Conservation (phyloP, 2,329 filamentous ascomycete species). For the Calcarisporium arbuscula region DNA sequence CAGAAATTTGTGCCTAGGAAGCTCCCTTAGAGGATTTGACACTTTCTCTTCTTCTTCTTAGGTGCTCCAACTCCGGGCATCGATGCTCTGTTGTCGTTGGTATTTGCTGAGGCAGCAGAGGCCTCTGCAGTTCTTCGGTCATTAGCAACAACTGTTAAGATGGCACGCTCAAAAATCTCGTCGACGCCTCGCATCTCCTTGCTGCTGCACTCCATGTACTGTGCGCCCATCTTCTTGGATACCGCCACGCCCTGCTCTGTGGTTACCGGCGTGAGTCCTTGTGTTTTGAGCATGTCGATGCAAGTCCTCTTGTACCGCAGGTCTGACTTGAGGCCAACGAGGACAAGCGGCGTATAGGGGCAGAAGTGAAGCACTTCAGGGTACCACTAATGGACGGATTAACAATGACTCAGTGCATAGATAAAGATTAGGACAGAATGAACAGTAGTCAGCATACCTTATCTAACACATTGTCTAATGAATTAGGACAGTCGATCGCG, state of each 20-base stretch:
- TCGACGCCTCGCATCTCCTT: constrained; percentile 96
- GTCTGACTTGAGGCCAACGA: constrained; percentile 95
- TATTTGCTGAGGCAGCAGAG: constrained; percentile 32
- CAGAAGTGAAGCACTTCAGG: constrained; percentile 99
- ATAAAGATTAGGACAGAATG: constrained; percentile 5
- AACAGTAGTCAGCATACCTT: constrained; percentile 81
- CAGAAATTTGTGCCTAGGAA: constrained; percentile 4
- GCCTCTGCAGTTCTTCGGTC: constrained; percentile 59
- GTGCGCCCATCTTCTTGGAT: constrained; percentile 86
- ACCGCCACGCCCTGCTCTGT: constrained; percentile 83
- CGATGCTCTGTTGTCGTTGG: constrained; percentile 30
- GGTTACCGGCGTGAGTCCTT: constrained; percentile 92
- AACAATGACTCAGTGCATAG: neutral
- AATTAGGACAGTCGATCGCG: constrained; percentile 97
- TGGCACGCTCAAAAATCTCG: constrained; percentile 89
- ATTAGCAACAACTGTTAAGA: constrained; percentile 81
- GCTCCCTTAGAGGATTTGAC: constrained; percentile 62
- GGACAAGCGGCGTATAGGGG: constrained; percentile 90
- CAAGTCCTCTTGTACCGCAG: constrained; percentile 92
- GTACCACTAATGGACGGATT: constrained; percentile 79
- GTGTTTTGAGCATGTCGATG: constrained; percentile 97
- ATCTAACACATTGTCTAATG: constrained; percentile 95
- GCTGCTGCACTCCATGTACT: constrained; percentile 97
- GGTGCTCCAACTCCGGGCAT: constrained; percentile 38
- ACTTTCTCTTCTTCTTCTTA: constrained; percentile 82